Evolutionary conservation across 225 moss, liverwort and hornwort species (phyloP).

Genomic region (Physcomitrium patens): DNA sequence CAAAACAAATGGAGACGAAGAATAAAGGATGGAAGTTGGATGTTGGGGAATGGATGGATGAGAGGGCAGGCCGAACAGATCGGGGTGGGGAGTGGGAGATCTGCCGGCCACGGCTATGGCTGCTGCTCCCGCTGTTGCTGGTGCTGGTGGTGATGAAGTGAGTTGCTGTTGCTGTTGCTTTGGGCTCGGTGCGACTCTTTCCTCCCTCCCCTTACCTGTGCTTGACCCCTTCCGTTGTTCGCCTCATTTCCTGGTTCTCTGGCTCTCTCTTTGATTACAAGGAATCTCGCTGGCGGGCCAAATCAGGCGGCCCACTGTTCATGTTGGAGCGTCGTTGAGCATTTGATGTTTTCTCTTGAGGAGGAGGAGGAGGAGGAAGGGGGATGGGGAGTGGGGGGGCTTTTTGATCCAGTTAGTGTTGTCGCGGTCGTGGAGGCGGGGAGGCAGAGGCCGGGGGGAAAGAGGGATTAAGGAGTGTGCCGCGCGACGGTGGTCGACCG

Average conservation of each 20-base stretch:
- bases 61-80: too few relatives aligned
- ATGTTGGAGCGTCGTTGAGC: slow-evolving; percentile 9
- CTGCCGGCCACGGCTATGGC: slow-evolving; percentile 36
- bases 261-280: slow-evolving; percentile 44
- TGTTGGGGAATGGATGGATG: too few relatives aligned
- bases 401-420: not conserved
- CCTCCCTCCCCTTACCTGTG: too few relatives aligned
- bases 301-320: slow-evolving; percentile 44
- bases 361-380: too few relatives aligned
- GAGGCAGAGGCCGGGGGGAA: not conserved
- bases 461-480: not conserved
- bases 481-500: not conserved
- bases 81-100: too few relatives aligned
- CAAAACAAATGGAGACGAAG: too few relatives aligned
- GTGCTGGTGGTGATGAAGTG: too few relatives aligned
- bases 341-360: slow-evolving; percentile 3
- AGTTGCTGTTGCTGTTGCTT: not conserved
- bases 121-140: not conserved
- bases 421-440: not conserved
- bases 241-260: slow-evolving; percentile 28
- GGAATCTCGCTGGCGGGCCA: slow-evolving; percentile 47
- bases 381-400: too few relatives aligned
- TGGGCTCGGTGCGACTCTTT: too few relatives aligned
- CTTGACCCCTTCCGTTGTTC: slow-evolving; percentile 37
- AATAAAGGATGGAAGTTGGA: too few relatives aligned